Conservation (phyloP, 768 basidiomycete species). For the Serendipita vermifera region DNA sequence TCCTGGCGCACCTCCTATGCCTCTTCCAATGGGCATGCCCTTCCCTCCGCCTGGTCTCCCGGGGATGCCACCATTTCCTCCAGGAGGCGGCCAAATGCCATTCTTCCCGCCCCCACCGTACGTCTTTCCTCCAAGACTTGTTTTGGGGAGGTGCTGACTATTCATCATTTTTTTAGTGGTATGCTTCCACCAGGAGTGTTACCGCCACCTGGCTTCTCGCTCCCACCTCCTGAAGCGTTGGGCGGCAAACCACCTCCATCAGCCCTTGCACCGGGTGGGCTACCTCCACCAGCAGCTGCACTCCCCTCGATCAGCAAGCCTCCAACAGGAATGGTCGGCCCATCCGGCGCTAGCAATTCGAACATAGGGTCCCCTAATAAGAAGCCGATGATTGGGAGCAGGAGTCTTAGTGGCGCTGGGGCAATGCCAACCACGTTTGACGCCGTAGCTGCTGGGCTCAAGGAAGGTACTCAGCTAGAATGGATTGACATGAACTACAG, state of each 20-base stretch:
- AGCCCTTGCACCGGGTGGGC: constrained; percentile 25
- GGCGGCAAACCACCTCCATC: constrained; percentile 27
- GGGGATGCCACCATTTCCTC: constrained; percentile 40
- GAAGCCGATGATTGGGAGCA: constrained; percentile 21
- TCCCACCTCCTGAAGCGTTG: constrained; percentile 24
- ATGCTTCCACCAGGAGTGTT: constrained; percentile 15
- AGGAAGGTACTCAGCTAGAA: constrained; percentile 63
- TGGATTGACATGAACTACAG: constrained; percentile 66
- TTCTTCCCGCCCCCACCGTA: constrained; percentile 14
- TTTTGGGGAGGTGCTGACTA: too few species aligned
- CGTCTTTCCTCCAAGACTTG: constrained; percentile 13
- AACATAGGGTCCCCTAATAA: constrained; percentile 14
- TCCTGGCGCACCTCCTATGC: constrained; percentile 14
- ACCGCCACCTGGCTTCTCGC: constrained; percentile 43
- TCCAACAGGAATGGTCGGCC: constrained; percentile 22
- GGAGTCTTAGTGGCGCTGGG: constrained; percentile 43
- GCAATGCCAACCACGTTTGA: constrained; percentile 50
- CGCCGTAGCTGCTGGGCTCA: constrained; percentile 28
- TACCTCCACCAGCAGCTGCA: constrained; percentile 15
- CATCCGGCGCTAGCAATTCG: constrained; percentile 16
- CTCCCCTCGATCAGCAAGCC: constrained; percentile 21
- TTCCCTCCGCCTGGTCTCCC: constrained; percentile 30
- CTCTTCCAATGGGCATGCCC: constrained; percentile 24
- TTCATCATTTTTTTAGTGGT: background rate
- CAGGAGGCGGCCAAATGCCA: constrained; percentile 33